phyloP scores from a whole-genome alignment of 2,329 filamentous ascomycete species.

The Alternaria arbusti region DNA sequence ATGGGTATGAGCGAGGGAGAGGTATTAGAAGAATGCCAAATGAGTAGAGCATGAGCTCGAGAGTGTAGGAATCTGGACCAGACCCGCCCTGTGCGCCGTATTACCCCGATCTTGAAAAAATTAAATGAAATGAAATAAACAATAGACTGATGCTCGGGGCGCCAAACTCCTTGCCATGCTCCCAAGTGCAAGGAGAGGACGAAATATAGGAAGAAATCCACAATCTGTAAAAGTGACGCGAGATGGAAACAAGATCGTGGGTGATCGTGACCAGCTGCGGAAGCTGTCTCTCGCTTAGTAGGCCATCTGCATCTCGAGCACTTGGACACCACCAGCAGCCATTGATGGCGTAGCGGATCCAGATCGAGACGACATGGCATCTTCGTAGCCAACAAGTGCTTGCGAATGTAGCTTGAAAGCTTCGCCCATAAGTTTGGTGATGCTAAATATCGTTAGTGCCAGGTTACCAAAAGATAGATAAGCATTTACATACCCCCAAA shows the following conservation, averaged over 20 bases:
- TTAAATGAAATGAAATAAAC: constrained; percentile 12
- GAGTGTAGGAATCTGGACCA: constrained; percentile 41
- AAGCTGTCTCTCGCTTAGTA: constrained; percentile 37
- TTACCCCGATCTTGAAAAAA: constrained; percentile 34
- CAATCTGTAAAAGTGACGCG: constrained; percentile 42
- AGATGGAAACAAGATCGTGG: constrained; percentile 27
- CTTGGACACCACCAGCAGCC: constrained; percentile 49
- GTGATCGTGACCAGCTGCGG: constrained; percentile 11
- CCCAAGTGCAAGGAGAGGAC: constrained; percentile 40
- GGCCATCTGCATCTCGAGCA: constrained; percentile 53
- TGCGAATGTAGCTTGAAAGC: constrained; percentile 97
- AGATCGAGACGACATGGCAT: constrained; percentile 65
- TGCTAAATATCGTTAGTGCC: constrained; percentile 64
- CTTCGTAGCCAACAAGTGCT: constrained; percentile 92
- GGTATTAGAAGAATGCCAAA: constrained; percentile 45
- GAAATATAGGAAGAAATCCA: constrained; percentile 18
- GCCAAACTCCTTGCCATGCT: constrained; percentile 46
- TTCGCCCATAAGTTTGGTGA: constrained; percentile 95
- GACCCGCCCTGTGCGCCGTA: constrained; percentile 45
- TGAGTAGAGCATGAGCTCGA: constrained; percentile 43
- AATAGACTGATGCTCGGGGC: constrained; percentile 21
- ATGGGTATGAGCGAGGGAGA: constrained; percentile 47
- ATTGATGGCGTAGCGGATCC: constrained; percentile 51
- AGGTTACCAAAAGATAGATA: neutral
- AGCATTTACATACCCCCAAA: constrained; percentile 85